Evolutionary conservation across 2,329 filamentous ascomycete species (phyloP).

Genomic region (Pyrenophora graminea): DNA sequence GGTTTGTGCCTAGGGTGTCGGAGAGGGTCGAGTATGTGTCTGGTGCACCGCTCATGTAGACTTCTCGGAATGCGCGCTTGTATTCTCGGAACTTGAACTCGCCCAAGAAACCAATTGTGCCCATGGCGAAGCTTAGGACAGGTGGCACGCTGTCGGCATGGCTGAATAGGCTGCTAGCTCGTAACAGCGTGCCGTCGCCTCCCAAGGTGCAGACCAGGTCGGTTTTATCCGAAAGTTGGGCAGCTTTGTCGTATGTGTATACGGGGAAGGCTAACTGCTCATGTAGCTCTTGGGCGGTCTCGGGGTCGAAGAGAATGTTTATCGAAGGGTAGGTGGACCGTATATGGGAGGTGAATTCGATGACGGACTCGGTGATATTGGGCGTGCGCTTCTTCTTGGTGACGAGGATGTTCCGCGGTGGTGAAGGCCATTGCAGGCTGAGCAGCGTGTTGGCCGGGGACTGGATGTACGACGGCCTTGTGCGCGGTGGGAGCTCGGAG

Average conservation of each 20-base stretch:
- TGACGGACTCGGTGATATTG: constrained; percentile 58
- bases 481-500: constrained; percentile 41
- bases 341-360: constrained; percentile 70
- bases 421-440: constrained; percentile 68
- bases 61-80: constrained; percentile 88
- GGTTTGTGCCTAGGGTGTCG: constrained; percentile 71
- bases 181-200: constrained; percentile 88
- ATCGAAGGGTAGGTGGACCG: constrained; percentile 77
- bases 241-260: constrained; percentile 50
- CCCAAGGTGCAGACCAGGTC: constrained; percentile 90
- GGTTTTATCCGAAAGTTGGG: constrained; percentile 70
- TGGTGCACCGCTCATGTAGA: constrained; percentile 78
- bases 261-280: constrained; percentile 69
- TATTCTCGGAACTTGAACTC: constrained; percentile 96
- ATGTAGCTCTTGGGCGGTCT: constrained; percentile 74
- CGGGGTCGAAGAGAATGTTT: constrained; percentile 80
- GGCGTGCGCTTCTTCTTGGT: constrained; percentile 68
- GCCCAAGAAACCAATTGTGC: constrained; percentile 88
- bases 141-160: constrained; percentile 81
- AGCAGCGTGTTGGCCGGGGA: constrained; percentile 64
- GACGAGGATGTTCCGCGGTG: constrained; percentile 70
- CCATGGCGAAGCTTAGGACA: constrained; percentile 94
- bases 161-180: constrained; percentile 84
- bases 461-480: constrained; percentile 52
- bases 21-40: constrained; percentile 62